phyloP scores from a whole-genome alignment of 331 rosid genomes.

The Telfairia occidentalis region DNA sequence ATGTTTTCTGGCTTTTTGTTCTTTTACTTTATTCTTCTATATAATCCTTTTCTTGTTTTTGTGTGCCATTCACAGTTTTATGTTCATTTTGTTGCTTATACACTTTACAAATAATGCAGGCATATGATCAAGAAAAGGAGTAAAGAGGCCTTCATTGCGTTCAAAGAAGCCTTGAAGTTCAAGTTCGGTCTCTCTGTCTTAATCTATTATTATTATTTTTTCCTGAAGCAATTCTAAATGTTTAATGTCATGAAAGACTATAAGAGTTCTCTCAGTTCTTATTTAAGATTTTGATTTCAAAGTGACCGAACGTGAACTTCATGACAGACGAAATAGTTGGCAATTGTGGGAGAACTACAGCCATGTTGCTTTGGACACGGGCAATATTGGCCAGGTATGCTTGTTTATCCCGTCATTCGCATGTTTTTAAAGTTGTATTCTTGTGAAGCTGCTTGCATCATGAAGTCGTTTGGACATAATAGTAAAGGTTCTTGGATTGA shows the following conservation, averaged over 20 bases:
- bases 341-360: conserved; percentile 89
- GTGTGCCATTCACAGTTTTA: background rate
- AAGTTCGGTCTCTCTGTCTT: conserved; percentile 43
- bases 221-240: background rate
- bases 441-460: background rate
- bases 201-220: background rate
- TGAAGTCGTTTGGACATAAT: background rate
- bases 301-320: conserved; percentile 27
- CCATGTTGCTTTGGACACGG: conserved; percentile 77
- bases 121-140: conserved; percentile 82
- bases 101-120: conserved; percentile 40
- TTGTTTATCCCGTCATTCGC: background rate
- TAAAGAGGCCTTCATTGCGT: conserved; percentile 82
- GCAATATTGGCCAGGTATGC: conserved; percentile 66
- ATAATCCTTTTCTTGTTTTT: background rate
- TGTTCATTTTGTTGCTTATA: background rate
- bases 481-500: background rate
- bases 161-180: conserved; percentile 87
- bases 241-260: conserved; percentile 1
- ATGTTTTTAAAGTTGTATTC: background rate
- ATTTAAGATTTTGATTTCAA: conserved; percentile 8
- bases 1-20: conserved; percentile 23
- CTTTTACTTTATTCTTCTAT: background rate
- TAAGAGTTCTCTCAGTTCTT: background rate
- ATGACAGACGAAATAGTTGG: conserved; percentile 83